Conservation (phyloP, 2,329 filamentous ascomycete species). For the Penicillium frequentans region DNA sequence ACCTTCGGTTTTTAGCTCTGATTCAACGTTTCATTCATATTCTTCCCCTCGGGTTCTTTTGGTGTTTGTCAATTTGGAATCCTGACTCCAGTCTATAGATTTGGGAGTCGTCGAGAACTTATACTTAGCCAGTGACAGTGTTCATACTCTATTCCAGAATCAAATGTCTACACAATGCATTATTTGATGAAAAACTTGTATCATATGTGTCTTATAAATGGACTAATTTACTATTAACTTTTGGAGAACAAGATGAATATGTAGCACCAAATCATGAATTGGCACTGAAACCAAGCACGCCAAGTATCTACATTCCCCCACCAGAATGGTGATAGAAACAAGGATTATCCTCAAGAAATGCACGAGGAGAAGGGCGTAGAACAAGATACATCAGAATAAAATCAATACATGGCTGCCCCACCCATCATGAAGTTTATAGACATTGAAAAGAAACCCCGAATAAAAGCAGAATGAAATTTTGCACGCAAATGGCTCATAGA, state of each 20-base stretch:
- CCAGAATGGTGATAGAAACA: neutral
- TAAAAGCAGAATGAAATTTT: neutral
- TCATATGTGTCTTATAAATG: neutral
- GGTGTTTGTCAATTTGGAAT: neutral
- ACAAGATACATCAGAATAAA: neutral
- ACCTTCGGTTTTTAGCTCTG: neutral
- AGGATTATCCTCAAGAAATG: slow-evolving; percentile 1
- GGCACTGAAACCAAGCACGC: neutral
- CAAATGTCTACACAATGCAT: neutral
- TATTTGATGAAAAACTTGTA: neutral
- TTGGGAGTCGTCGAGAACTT: neutral
- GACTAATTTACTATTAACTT: neutral
- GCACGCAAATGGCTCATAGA: slow-evolving; percentile 8
- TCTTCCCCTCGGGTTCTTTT: neutral
- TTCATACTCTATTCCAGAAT: neutral
- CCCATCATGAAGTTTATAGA: slow-evolving; percentile 2
- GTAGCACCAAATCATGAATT: neutral
- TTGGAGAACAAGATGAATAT: neutral
- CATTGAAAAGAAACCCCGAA: neutral
- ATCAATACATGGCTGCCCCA: slow-evolving; percentile 3
- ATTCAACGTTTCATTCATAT: neutral
- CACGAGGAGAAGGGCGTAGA: neutral
- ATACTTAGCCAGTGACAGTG: neutral
- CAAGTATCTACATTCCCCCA: slow-evolving; percentile 9
- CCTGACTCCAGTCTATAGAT: neutral